These are phyloP conservation scores for Candida michaelii DNA, from an alignment of 805 yeast species.

Conservation along the genomic window DNA sequence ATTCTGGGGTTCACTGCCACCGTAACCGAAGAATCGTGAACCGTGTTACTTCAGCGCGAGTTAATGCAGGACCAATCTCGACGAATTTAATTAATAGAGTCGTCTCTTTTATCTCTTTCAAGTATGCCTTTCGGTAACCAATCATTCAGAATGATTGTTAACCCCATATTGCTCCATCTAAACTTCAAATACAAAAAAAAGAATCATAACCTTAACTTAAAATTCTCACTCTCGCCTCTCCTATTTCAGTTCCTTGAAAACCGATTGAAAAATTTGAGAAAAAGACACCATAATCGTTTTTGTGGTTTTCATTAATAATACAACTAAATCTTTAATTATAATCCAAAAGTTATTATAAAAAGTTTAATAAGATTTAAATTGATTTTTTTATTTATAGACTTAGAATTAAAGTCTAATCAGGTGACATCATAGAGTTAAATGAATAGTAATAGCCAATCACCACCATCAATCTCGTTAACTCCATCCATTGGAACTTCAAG, in stretches of 20 bases:
- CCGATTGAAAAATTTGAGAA: slow-evolving; percentile 8
- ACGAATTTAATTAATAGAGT: too few relatives aligned
- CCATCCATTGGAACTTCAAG: slow-evolving; percentile 27
- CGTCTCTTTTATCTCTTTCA: too few relatives aligned
- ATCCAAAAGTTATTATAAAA: background rate
- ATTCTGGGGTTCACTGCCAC: too few relatives aligned
- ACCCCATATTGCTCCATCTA: too few relatives aligned
- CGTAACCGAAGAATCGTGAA: too few relatives aligned
- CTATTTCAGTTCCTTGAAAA: slow-evolving; percentile 6
- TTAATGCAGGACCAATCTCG: background rate
- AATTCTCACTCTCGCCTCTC: slow-evolving; percentile 5
- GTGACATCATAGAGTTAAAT: background rate
- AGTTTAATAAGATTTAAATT: too few relatives aligned
- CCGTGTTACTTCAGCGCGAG: background rate
- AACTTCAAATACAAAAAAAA: background rate
- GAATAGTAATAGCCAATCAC: slow-evolving; percentile 18
- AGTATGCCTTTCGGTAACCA: too few relatives aligned
- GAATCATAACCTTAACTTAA: background rate
- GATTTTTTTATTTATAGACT: too few relatives aligned
- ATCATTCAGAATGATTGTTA: too few relatives aligned
- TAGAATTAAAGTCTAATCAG: background rate
- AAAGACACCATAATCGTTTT: slow-evolving; percentile 5
- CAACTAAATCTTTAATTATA: background rate
- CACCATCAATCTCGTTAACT: slow-evolving; percentile 32
- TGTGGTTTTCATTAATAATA: background rate